Evolutionary conservation across 352 stramenopile species (phyloP), one percentile per base, ranked within the genome.

Genomic region (Pythium volutum): DNA sequence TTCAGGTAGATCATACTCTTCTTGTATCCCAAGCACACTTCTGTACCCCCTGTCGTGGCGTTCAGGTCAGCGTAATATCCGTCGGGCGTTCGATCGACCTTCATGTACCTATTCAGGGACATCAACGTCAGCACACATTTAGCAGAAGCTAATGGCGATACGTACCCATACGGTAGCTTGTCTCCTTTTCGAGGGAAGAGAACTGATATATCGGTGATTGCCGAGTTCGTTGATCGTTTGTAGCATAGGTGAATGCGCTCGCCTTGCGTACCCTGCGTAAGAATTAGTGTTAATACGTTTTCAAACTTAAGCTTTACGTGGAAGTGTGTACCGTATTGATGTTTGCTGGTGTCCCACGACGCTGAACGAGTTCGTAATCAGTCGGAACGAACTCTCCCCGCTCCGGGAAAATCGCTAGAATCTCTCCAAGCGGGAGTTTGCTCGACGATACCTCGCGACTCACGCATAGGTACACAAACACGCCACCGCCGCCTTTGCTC

Each of bases 181-280:
- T 93, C 86, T n/a, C 82, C 85, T 61, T 95, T 95, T 39, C 80
- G 83, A 2, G 86, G 82, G 20, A 91, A 93, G 16, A 95, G 45
- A 25, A 93, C 72, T 9, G 77, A 68, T 26, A 93, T 69, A 49
- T 92, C 84, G 22, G 79, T 68, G 29, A 95, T 84, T 2, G 74
- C 73, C 8, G 81, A 87, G 29, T 59, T 81, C 20, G 68, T 46
- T 4, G 82, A 93, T 22, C 86, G 72, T 43, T 89, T 91, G 41
- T 81, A 86, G 66, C 83, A 93, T 43, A 95, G 46, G 47, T 80
- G 89, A 16, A 93, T 87, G 43, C 86, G 89, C 51, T 93, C 84
- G 10, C 84, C 82, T 82, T 90, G 81, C 4, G 79, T 91, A 22
- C 84, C 84, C 86, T 95, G 31, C 14, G n/a, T 5, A 39, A n/a